Base-by-base conservation (phyloP, 2,329 filamentous ascomycete species). In the Fusarium irregulare region DNA sequence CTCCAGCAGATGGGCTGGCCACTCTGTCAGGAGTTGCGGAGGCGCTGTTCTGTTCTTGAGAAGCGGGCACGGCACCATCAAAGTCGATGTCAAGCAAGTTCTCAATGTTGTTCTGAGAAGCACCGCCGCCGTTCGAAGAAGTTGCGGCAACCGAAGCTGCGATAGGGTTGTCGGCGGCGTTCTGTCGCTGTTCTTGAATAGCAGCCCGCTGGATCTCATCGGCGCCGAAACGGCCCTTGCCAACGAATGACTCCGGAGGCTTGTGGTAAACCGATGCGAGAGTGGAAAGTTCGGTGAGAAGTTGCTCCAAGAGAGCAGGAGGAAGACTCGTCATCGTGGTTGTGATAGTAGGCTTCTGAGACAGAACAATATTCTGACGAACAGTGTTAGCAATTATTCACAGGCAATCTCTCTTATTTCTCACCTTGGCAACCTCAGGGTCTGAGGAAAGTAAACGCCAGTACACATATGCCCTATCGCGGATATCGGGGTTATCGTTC, bases 211-310 rank as follows among this genome's bases (percentile, higher is more conserved):
- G 96, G 76, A 99, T 93, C 65, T 93, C 94, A 80, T 97, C 94
- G 50, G 96, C 94, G 40, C 95, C 96, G 74, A 93, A 98, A 46
- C 95, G 91, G 44, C 96, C 96, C 81, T 97, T 94, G 73, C 96
- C 96, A 61, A 99, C 91, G 80, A 99, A 99, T n/a, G 95, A 94
- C 86, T 97, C 93, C 46, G 96, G 94, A 11, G 94, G 94, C 83
- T 97, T 98, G 88, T 99, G 96, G 82, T 99, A 99, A 23, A 99
- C 96, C 2, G 95, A 98, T 10, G 96, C 94, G 30, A 99, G 88
- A 12, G 96, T 98, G 14, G 95, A 98, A 32, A 99, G 88, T 80
- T 99, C 95, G 12, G 87, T 86, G 11, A 99, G 88, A n/a, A 99
- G 89, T 79, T 94, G 91, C 66, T 99, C 95, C 45, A 99, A 87